Evolutionary conservation across 495 filamentous ascomycete species (phyloP).

Genomic region (Talaromyces stipitatus): DNA sequence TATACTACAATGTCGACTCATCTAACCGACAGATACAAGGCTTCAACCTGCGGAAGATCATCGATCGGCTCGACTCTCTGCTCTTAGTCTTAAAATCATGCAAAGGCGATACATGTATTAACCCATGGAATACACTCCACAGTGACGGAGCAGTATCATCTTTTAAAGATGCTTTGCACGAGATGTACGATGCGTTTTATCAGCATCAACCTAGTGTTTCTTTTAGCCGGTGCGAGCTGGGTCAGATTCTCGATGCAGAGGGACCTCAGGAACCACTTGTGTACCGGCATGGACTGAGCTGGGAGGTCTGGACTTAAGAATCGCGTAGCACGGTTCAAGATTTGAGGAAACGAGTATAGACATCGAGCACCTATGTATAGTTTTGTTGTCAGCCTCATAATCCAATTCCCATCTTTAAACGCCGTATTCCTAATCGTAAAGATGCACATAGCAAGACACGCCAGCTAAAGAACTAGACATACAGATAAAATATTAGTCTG

Average conservation of each 20-base stretch:
- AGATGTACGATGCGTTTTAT: constrained; percentile 13
- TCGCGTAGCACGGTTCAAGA: too few species aligned
- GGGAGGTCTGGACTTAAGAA: constrained; percentile 28
- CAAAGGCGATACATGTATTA: constrained; percentile 44
- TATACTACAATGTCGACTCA: constrained; percentile 28
- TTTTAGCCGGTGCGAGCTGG: constrained; percentile 51
- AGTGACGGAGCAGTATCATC: constrained; percentile 33
- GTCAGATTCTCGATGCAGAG: constrained; percentile 54
- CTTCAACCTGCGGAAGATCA: constrained; percentile 15
- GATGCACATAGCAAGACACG: too few species aligned
- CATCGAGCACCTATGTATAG: background rate
- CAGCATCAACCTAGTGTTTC: constrained; percentile 23
- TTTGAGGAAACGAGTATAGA: background rate
- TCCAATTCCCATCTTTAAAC: too few species aligned
- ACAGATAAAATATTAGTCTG: too few species aligned
- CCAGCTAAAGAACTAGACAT: too few species aligned
- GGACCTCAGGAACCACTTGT: constrained; percentile 40
- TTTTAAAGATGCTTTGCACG: constrained; percentile 23
- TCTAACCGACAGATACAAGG: background rate
- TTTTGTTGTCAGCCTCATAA: too few species aligned
- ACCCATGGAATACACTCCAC: constrained; percentile 55
- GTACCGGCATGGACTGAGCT: constrained; percentile 24
- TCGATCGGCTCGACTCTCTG: constrained; percentile 48
- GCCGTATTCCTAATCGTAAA: too few species aligned
- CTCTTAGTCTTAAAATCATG: constrained; percentile 61